A percentile compares a stretch with the other conserved stretches of the same genome.
Evolutionary conservation across 73 alveolate species (phyloP).

Genomic region (Blepharisma japonicum): DNA sequence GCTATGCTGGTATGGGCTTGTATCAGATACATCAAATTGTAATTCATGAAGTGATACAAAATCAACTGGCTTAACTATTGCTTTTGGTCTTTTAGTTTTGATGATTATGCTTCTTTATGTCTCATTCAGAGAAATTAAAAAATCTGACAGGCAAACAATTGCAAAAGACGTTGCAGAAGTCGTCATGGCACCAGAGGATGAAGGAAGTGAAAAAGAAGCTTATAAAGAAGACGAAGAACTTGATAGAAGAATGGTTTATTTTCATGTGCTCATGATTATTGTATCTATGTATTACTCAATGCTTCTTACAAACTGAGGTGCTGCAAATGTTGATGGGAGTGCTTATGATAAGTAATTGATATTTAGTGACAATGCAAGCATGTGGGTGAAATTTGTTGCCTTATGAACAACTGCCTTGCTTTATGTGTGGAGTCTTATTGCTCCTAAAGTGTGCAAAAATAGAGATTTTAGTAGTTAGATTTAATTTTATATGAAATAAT

Average conservation of each 20-base stretch:
- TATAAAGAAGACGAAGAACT: not conserved
- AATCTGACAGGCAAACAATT: not conserved
- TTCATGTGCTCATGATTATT: slow-evolving; percentile 62
- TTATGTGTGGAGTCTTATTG: not conserved
- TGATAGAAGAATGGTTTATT: slow-evolving; percentile 14
- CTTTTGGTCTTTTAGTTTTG: not conserved
- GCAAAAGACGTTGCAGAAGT: not conserved
- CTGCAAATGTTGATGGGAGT: slow-evolving; percentile 32
- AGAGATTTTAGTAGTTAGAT: no score
- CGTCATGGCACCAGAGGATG: not conserved
- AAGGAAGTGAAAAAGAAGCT: not conserved
- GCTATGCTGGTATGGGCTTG: slow-evolving; percentile 10
- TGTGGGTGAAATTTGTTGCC: slow-evolving; percentile 18
- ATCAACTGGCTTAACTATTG: not conserved
- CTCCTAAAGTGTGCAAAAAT: not conserved
- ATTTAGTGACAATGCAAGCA: not conserved
- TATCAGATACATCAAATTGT: not conserved
- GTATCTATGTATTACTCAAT: slow-evolving; percentile 66
- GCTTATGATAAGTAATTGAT: slow-evolving; percentile 4
- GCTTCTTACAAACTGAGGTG: slow-evolving; percentile 86
- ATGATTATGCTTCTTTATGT: not conserved
- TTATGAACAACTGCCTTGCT: not conserved
- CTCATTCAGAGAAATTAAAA: not conserved
- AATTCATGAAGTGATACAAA: not conserved
- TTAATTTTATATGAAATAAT: no score